Evolutionary conservation across 805 yeast species (phyloP).

Genomic region (Torulaspora gathmanii): DNA sequence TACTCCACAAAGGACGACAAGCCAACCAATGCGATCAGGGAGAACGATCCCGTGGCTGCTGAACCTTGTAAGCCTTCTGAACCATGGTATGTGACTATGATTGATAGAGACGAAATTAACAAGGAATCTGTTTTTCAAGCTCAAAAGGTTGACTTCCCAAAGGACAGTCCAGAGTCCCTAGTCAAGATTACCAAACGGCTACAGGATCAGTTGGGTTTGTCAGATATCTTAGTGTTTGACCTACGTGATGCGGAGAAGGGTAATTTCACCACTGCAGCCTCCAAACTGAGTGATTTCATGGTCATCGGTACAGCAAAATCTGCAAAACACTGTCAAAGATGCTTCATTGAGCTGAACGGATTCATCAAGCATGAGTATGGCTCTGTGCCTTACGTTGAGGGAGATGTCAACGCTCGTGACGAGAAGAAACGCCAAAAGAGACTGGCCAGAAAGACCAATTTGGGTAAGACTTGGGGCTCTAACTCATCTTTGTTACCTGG

Average conservation of each 20-base stretch:
- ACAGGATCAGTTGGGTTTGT: constrained; percentile 59
- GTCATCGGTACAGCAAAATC: constrained; percentile 74
- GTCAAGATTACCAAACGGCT: constrained; percentile 36
- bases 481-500: constrained; percentile 37
- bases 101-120: constrained; percentile 36
- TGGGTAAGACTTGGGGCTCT: constrained; percentile 47
- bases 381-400: constrained; percentile 58
- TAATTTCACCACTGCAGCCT: constrained; percentile 37
- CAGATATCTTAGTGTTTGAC: constrained; percentile 61
- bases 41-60: background rate
- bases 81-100: constrained; percentile 60
- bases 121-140: constrained; percentile 34
- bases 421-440: constrained; percentile 49
- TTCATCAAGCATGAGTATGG: constrained; percentile 51
- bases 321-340: constrained; percentile 67
- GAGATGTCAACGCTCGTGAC: constrained; percentile 57
- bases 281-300: constrained; percentile 44
- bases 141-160: constrained; percentile 57
- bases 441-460: constrained; percentile 49
- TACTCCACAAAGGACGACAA: background rate
- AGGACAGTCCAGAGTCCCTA: constrained; percentile 50
- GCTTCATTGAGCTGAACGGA: constrained; percentile 54
- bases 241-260: constrained; percentile 42
- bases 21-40: background rate
- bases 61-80: background rate